Base-by-base conservation (phyloP, 495 filamentous ascomycete species). In the Talaromyces thailandensis region DNA sequence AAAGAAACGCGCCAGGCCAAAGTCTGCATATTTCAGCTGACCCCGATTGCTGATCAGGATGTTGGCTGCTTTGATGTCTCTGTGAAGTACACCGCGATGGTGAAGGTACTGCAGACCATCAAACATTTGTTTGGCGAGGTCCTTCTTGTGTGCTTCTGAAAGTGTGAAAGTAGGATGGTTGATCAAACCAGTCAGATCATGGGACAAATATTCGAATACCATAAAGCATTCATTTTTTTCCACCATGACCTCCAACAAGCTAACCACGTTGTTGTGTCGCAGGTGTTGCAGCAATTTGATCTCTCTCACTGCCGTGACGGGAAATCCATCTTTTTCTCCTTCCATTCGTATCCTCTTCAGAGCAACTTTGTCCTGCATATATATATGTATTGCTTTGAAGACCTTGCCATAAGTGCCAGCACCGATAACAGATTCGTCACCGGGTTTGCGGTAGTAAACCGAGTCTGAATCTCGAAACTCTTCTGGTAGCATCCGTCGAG, bases 201-300 rank as follows among this genome's bases (percentile, higher is more conserved):
- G 95, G 18, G 93, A 93, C 28, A 97, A 84, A 70, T 99, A 99
- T 70, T 99, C 95, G 65, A 99, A 99, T 8, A 99, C 95, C 95
- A 99, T 99, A 76, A 94, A 98, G 73, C 95, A 99, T 71, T 98
- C 93, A 70, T 97, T 97, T 65, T 86, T 87, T 75, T 98, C 95
- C 16, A 98, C 94, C 94, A 98, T 98, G 68, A 98, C 93, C 74
- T 98, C 95, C 62, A 78, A 62, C 53, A 81, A 63, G 55, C 88
- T 87, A 64, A 99, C 93, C 37, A 99, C 86, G 66, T 98, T 97
- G 56, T 83, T 80, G 68, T 96, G 92, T 64, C 88, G 91, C n/a
- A 99, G 80, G 45, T 92, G 93, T 69, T 96, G 92, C 8, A 99
- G 86, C 16, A 99, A 77, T 72, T 96, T 97, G 77, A 99, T 94